A percentile compares a stretch with the other conserved stretches of the same genome.
These are phyloP conservation scores for Colletotrichum musae DNA, from an alignment of 2,329 filamentous ascomycete species.

Conservation along the genomic window DNA sequence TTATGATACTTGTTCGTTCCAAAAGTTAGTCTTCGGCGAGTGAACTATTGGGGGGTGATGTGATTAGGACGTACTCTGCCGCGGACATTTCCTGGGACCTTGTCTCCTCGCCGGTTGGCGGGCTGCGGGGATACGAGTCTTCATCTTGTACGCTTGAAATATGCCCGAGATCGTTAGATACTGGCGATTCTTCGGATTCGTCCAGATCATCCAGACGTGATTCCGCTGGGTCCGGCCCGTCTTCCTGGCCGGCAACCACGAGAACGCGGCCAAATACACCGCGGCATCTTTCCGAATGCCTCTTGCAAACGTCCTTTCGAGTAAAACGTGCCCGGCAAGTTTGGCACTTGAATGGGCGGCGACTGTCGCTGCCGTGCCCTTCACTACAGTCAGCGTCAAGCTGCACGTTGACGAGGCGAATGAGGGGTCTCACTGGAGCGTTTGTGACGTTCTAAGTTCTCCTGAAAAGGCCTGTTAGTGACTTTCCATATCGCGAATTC, in stretches of 20 bases:
- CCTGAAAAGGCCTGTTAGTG: constrained; percentile 17
- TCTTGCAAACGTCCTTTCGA: constrained; percentile 43
- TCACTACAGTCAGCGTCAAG: constrained; percentile 10
- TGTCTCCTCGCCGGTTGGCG: not conserved
- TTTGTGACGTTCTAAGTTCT: constrained; percentile 44
- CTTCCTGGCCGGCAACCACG: not conserved
- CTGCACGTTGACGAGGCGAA: not conserved
- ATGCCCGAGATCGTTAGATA: not conserved
- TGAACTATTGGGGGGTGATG: not conserved
- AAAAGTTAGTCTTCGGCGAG: not conserved
- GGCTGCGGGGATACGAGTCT: not conserved
- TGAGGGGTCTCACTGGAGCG: constrained; percentile 41
- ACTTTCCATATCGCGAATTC: not conserved
- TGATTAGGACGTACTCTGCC: not conserved
- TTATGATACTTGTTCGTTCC: not conserved
- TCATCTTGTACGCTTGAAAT: not conserved
- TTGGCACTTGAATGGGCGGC: constrained; percentile 42
- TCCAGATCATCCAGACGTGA: constrained; percentile 8
- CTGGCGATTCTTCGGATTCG: not conserved
- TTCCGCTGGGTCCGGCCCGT: not conserved
- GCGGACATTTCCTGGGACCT: not conserved
- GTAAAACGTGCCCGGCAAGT: constrained; percentile 43
- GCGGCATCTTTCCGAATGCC: constrained; percentile 40
- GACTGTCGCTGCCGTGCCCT: constrained; percentile 43
- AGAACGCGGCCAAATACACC: constrained; percentile 18